Evolutionary conservation across 2,329 filamentous ascomycete genomes (phyloP).

Genomic region (Cladobotryum mycophilum): DNA sequence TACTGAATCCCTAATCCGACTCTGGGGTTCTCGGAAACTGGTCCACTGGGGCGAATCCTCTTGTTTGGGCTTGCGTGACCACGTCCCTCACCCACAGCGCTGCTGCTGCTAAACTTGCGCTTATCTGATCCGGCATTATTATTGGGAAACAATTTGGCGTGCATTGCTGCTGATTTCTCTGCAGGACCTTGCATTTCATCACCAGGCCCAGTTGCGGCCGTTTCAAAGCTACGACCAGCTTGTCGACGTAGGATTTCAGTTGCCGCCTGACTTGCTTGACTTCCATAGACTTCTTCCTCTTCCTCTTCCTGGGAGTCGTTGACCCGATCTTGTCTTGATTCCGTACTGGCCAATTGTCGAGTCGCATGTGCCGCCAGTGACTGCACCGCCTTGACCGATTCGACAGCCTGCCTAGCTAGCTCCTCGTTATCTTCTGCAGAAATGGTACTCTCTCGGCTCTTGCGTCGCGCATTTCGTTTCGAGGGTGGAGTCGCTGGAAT

Average conservation of each 20-base stretch:
- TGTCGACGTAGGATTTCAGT: conserved; percentile 65
- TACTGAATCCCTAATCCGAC: conserved; percentile 52
- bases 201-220: conserved; percentile 37
- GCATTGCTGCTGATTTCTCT: conserved; percentile 40
- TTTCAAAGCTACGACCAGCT: conserved; percentile 46
- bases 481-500: conserved; percentile 40
- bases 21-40: conserved; percentile 30
- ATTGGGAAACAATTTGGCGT: conserved; percentile 45
- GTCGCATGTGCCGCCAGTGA: conserved; percentile 21
- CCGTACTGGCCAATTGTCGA: conserved; percentile 24
- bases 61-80: conserved; percentile 43
- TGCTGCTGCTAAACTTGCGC: conserved; percentile 41
- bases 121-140: conserved; percentile 42
- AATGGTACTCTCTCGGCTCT: conserved; percentile 80
- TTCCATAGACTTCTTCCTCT: conserved; percentile 55
- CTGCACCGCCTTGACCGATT: conserved; percentile 45
- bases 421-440: conserved; percentile 60
- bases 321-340: conserved; percentile 13
- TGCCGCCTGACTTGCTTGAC: conserved; percentile 72
- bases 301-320: conserved; percentile 12
- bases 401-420: conserved; percentile 47
- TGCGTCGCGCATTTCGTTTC: conserved; percentile 44
- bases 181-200: conserved; percentile 39
- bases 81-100: conserved; percentile 27
- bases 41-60: conserved; percentile 40